phyloP scores from a whole-genome alignment of 2,329 filamentous ascomycete species.

The Didymosphaeria variabile region DNA sequence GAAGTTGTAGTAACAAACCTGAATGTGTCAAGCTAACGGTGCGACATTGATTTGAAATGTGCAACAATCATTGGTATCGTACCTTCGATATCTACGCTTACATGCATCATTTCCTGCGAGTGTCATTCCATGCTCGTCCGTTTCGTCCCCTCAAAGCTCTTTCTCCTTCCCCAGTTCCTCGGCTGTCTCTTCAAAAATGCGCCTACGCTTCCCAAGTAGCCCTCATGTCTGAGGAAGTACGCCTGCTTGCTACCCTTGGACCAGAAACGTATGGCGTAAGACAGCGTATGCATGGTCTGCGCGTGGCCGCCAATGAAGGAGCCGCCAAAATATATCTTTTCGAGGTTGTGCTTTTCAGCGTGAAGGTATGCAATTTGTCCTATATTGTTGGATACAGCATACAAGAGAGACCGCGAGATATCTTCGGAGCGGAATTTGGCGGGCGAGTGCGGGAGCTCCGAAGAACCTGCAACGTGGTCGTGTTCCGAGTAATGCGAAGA shows the following conservation, averaged over 20 bases:
- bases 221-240: conserved; percentile 94
- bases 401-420: conserved; percentile 88
- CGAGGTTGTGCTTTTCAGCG: conserved; percentile 89
- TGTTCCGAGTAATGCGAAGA: conserved; percentile 46
- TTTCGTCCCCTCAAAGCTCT: conserved; percentile 69
- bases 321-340: conserved; percentile 96
- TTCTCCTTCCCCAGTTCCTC: conserved; percentile 86
- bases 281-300: conserved; percentile 97
- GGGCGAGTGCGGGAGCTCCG: conserved; percentile 46
- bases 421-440: conserved; percentile 79
- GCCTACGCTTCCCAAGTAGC: conserved; percentile 91
- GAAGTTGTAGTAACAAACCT: no score
- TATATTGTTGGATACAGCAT: conserved; percentile 95
- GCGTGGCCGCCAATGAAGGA: conserved; percentile 95
- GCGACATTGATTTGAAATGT: no score
- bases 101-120: not conserved
- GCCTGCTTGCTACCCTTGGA: conserved; percentile 92
- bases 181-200: conserved; percentile 94
- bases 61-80: not conserved
- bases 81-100: not conserved
- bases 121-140: conserved; percentile 10
- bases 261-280: conserved; percentile 98
- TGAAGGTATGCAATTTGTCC: conserved; percentile 98
- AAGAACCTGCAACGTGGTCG: conserved; percentile 42
- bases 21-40: no score